Evolutionary conservation across 2,329 filamentous ascomycete genomes (phyloP).

Genomic region (Rhexocercosporidium sp.): DNA sequence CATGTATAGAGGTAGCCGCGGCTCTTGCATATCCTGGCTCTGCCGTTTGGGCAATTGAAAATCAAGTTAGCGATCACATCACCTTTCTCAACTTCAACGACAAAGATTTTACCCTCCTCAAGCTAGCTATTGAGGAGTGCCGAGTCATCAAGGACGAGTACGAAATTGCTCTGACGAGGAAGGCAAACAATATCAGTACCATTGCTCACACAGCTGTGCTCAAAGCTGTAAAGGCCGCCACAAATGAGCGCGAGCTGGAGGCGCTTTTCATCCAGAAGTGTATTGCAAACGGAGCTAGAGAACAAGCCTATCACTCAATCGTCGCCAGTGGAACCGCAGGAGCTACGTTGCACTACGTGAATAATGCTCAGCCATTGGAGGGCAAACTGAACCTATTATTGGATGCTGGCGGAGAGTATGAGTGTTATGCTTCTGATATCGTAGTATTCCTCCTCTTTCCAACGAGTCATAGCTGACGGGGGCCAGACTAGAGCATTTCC

Average conservation of each 20-base stretch:
- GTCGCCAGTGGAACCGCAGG: slow-evolving; percentile 80
- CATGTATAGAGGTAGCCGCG: slow-evolving; percentile 65
- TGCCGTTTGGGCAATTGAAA: slow-evolving; percentile 76
- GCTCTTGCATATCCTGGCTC: slow-evolving; percentile 54
- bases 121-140: slow-evolving; percentile 69
- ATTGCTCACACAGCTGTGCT: slow-evolving; percentile 69
- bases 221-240: slow-evolving; percentile 63
- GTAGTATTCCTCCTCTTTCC: slow-evolving; percentile 41
- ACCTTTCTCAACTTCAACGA: slow-evolving; percentile 73
- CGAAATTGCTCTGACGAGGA: slow-evolving; percentile 74
- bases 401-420: slow-evolving; percentile 81
- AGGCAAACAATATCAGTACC: slow-evolving; percentile 74
- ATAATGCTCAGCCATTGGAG: slow-evolving; percentile 72
- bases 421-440: slow-evolving; percentile 74
- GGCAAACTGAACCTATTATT: slow-evolving; percentile 81
- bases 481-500: slow-evolving; percentile 84
- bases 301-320: slow-evolving; percentile 89
- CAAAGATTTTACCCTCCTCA: slow-evolving; percentile 60
- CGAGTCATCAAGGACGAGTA: slow-evolving; percentile 77
- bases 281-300: slow-evolving; percentile 74
- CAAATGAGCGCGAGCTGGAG: slow-evolving; percentile 83
- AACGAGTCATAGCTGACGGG: neutral
- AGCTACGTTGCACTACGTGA: slow-evolving; percentile 86
- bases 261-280: slow-evolving; percentile 79
- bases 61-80: slow-evolving; percentile 75